Conservation (phyloP, 495 filamentous ascomycete genomes). For the Viridothelium virens region DNA sequence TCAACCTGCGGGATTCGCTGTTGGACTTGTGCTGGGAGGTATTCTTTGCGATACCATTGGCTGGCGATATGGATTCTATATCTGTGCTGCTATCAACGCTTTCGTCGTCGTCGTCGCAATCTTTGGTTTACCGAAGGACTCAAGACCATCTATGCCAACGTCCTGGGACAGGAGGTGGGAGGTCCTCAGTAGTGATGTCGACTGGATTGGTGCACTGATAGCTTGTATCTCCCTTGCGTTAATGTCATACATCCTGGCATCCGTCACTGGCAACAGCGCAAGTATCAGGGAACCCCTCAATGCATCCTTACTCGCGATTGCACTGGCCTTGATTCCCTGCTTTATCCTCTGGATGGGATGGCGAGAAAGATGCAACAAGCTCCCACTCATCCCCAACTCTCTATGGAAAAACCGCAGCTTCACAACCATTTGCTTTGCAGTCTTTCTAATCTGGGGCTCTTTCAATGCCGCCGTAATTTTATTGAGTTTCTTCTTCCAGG, state of each 20-base stretch:
- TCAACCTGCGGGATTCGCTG: slow-evolving; percentile 42
- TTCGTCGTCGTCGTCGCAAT: slow-evolving; percentile 32
- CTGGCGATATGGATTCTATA: slow-evolving; percentile 44
- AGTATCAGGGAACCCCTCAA: slow-evolving; percentile 31
- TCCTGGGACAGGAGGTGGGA: slow-evolving; percentile 21
- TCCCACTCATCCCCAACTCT: slow-evolving; percentile 45
- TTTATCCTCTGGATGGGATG: slow-evolving; percentile 44
- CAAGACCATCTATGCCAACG: slow-evolving; percentile 19
- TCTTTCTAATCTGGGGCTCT: slow-evolving; percentile 45
- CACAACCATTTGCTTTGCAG: slow-evolving; percentile 43
- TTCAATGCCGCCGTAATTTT: slow-evolving; percentile 37
- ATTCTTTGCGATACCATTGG: slow-evolving; percentile 41
- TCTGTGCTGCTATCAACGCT: slow-evolving; percentile 36
- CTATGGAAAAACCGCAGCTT: slow-evolving; percentile 47
- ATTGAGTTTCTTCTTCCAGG: slow-evolving; percentile 39
- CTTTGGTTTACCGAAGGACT: slow-evolving; percentile 33
- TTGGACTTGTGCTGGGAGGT: slow-evolving; percentile 43
- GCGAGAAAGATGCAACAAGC: slow-evolving; percentile 37
- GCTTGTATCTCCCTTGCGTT: slow-evolving; percentile 35
- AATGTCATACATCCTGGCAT: slow-evolving; percentile 43
- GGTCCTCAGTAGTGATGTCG: slow-evolving; percentile 36
- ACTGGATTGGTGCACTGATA: slow-evolving; percentile 42
- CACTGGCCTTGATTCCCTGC: slow-evolving; percentile 37
- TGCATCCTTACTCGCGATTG: slow-evolving; percentile 36
- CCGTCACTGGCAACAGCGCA: slow-evolving; percentile 33